Conservation (phyloP, 129 eudicot species). For the Flaveria sonorensis region DNA sequence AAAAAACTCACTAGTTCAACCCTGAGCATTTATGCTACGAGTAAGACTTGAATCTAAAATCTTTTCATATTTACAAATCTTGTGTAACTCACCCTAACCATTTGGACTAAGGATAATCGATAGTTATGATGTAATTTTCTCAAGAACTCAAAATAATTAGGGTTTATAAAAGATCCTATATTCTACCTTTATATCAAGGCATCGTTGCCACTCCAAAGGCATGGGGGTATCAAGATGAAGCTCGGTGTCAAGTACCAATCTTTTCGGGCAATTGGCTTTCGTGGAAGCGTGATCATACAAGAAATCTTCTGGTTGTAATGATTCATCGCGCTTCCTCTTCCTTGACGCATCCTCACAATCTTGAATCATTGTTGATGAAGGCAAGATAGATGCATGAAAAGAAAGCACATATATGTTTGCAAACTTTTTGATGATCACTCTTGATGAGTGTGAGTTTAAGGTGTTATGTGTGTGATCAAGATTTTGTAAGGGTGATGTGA, state of each 20-base stretch:
- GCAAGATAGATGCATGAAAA: conserved; percentile 51
- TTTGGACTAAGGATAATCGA: neutral
- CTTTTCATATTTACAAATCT: no score
- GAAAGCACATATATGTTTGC: conserved; percentile 44
- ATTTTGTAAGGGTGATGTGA: conserved; percentile 30
- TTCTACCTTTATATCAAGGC: conserved; percentile 82
- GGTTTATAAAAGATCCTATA: neutral
- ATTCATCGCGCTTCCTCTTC: conserved; percentile 58
- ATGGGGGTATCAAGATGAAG: conserved; percentile 60
- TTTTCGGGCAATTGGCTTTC: conserved; percentile 28
- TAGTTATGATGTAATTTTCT: neutral
- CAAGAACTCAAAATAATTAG: neutral
- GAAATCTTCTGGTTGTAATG: conserved; percentile 28
- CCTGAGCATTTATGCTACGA: no score
- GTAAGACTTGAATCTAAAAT: no score
- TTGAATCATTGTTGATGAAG: conserved; percentile 39
- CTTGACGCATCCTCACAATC: conserved; percentile 45
- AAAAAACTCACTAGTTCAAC: no score
- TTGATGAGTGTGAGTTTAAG: conserved; percentile 16
- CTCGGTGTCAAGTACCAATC: conserved; percentile 40
- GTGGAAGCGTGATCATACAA: conserved; percentile 2
- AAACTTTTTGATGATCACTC: neutral
- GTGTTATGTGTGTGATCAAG: conserved; percentile 30
- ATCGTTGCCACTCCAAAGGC: conserved; percentile 87
- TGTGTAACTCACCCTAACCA: no score